Percentiles rank a stretch among this genome's conserved stretches.
These are phyloP conservation scores for Fusarium algeriense DNA, from an alignment of 2,329 filamentous ascomycete genomes.

Conservation along the genomic window DNA sequence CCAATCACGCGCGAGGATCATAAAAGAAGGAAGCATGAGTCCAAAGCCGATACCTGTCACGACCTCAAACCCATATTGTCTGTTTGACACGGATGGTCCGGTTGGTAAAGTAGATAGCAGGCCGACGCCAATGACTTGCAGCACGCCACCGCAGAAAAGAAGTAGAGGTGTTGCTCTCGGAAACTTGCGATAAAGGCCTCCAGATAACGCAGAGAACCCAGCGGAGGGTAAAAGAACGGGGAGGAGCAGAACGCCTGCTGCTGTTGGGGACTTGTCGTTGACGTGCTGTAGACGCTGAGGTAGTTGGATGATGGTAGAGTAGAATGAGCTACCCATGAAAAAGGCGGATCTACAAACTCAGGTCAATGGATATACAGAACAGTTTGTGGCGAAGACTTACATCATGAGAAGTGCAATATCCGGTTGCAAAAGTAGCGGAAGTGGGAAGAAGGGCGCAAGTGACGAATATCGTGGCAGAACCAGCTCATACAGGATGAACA, in stretches of 20 bases:
- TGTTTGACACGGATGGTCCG: neutral
- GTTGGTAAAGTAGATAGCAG: neutral
- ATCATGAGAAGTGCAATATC: neutral
- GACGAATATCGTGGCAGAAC: neutral
- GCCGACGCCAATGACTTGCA: neutral
- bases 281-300: neutral
- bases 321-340: conserved; percentile 4
- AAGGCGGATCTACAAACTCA: neutral
- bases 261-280: neutral
- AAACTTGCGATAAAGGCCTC: neutral
- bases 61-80: neutral
- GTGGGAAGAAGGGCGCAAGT: neutral
- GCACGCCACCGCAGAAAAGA: neutral
- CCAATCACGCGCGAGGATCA: conserved; percentile 1
- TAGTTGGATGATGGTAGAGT: neutral
- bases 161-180: neutral
- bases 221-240: neutral
- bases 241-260: neutral
- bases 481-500: neutral
- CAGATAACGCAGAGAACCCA: neutral
- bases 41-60: neutral
- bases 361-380: neutral
- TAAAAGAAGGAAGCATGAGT: neutral
- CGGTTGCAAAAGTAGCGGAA: neutral
- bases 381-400: neutral